Conservation (phyloP, 306 rosid genomes). For the Citrullus colocynthis region DNA sequence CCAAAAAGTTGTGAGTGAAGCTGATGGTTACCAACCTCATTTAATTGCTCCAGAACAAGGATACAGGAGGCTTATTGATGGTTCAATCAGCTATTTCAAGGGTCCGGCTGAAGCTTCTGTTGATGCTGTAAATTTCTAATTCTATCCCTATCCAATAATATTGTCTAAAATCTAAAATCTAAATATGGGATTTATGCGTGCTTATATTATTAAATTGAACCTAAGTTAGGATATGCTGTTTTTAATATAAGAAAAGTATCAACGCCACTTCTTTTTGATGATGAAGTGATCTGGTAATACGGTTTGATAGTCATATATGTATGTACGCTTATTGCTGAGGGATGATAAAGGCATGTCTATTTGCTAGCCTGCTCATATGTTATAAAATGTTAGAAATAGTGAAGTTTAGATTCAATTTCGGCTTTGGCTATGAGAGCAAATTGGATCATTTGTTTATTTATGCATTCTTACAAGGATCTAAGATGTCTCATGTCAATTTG, state of each 20-base stretch:
- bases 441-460: not conserved
- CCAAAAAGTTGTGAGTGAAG: constrained; percentile 87
- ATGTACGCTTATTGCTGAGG: too few relatives aligned
- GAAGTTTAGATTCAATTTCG: not conserved
- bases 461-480: not conserved
- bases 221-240: not conserved
- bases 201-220: not conserved
- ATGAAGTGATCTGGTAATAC: not conserved
- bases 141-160: not conserved
- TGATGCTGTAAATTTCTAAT: constrained; percentile 67
- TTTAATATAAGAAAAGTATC: constrained; percentile 1
- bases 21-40: constrained; percentile 99
- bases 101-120: constrained; percentile 99
- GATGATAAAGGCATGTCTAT: not conserved
- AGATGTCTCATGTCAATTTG: not conserved
- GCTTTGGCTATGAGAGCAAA: not conserved
- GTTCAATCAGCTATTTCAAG: constrained; percentile 83
- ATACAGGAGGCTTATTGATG: constrained; percentile 90
- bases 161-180: not conserved
- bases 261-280: not conserved
- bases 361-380: not conserved
- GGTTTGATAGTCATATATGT: not conserved
- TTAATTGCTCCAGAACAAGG: constrained; percentile 99
- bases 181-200: not conserved
- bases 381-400: not conserved